These are phyloP conservation scores for Phaseolus lunatus DNA, from an alignment of 306 rosid species.

Conservation along the genomic window DNA sequence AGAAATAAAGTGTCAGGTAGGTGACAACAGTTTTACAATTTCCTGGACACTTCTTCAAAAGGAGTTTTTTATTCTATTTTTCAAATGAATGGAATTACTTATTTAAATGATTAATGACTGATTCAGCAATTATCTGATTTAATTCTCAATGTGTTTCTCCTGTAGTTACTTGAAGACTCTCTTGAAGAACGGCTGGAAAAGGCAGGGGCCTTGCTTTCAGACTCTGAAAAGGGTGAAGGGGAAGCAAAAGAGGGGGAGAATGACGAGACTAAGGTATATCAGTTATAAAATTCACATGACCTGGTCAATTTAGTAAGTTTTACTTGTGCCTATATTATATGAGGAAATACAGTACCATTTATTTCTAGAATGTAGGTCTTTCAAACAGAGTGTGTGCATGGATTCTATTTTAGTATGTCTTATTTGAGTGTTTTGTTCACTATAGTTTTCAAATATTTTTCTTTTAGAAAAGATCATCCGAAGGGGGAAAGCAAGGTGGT, in stretches of 20 bases:
- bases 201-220: constrained; percentile 74
- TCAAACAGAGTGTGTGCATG: not conserved
- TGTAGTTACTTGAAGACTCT: constrained; percentile 90
- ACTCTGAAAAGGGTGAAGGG: constrained; percentile 90
- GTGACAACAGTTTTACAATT: not conserved
- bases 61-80: constrained; percentile 16
- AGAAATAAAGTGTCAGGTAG: not conserved
- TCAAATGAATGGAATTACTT: constrained; percentile 1
- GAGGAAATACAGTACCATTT: not conserved
- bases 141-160: constrained; percentile 33
- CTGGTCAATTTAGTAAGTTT: not conserved
- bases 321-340: not conserved
- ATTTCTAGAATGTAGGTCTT: constrained; percentile 23
- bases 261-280: constrained; percentile 83
- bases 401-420: not conserved
- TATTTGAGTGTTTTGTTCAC: constrained; percentile 35
- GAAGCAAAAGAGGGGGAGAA: constrained; percentile 83
- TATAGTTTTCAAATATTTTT: constrained; percentile 37
- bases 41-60: not conserved
- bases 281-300: constrained; percentile 24
- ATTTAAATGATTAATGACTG: constrained; percentile 15
- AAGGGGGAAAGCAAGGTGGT: constrained; percentile 96
- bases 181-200: constrained; percentile 89
- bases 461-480: constrained; percentile 80
- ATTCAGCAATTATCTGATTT: constrained; percentile 33